Base-by-base conservation (phyloP, 176 grass and related monocot genomes). In the Oryza coarctata region DNA sequence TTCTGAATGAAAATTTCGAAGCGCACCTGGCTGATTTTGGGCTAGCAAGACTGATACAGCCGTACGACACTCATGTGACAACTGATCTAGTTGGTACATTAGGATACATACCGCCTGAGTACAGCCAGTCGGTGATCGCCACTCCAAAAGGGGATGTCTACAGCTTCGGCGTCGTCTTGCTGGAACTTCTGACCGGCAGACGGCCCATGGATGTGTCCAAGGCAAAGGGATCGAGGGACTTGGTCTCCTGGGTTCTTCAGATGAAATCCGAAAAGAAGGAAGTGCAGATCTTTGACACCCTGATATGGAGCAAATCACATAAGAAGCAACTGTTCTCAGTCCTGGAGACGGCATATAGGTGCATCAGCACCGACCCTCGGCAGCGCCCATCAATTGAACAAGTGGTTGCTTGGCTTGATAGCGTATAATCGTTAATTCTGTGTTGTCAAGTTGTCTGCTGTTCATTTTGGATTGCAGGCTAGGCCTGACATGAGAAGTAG, bases 1-100 rank as follows among this genome's bases (percentile, higher is more conserved):
- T 98, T 34, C 81, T 98, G 52, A 88, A 93, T 12, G 95, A 98
- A 64, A 88, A 89, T 44, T 98, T 94, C 3, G 95, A 98, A 78
- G 95, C 92, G 4, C 93, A 92, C 82, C 73, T 98, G 58, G 95
- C 92, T 32, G 95, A 98, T 93, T 98, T 98, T 2, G 95, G 95
- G n/a, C 84, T 94, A 39, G 87, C 95, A 43, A 94, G 95, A 79
- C 74, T 94, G 23, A 98, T 98, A 82, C 88, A 87, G 63, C 95
- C 95, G 0, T 98, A 94, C 9, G 90, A 92, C 27, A 98, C 95
- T 82, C 95, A 98, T 88, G 95, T 98, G 6, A 98, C 95, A 23
- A 98, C 95, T 2, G 95, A 94, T 34, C 85, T 98, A 18, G 92
- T 98, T 31, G 95, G 95, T 60, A 98, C 92, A 43, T 65, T 98